Evolutionary conservation across 1,284 basidiomycete genomes (phyloP), one percentile per base, ranked within the genome.

Genomic region (Ustilago tritici): DNA sequence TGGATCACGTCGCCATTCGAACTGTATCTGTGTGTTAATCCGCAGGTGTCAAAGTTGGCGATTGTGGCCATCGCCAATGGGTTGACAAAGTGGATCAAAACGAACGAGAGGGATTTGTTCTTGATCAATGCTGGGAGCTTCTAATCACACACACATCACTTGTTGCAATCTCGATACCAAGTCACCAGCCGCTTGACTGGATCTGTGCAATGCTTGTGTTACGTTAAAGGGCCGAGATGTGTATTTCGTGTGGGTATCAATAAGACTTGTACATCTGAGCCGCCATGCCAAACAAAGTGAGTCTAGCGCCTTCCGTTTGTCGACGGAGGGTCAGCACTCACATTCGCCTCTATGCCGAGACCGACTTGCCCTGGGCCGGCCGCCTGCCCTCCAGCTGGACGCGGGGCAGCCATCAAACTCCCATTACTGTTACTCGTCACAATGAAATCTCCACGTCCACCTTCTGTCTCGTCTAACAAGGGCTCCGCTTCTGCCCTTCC

Each of bases 1-100:
- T 86, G 97, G 95, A 93, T 95, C 71, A 98, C 95, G 0, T 91
- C 93, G 79, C 91, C 92, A 0, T 98, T 98, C 82, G 95, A 98
- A 86, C 87, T 99, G 23, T 98, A 98, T 85, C 87, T 98, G 58
- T 89, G 92, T 0, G 87, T 96, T 10, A 93, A 93, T 2, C 93
- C 95, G 2, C 89, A 90, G 56, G 85, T 98, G 57, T 92, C 94
- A 2, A 97, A 98, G 88, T 91, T 90, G 56, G 93, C 93, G 0
- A 91, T 91, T 0, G 91, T 97, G 10, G 90, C 91, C 17, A 92
- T 93, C 1, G 96, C 95, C 9, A 96, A 98, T 85, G 89, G 92
- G 0, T 91, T 98, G 35, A 92, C 92, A 17, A 89, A 92, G 41
- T 99, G 96, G 95, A 91, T 97, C 19, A 92, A 93, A 88, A 91